Conservation (phyloP, 106 monocot genomes). For the Allium fistulosum region DNA sequence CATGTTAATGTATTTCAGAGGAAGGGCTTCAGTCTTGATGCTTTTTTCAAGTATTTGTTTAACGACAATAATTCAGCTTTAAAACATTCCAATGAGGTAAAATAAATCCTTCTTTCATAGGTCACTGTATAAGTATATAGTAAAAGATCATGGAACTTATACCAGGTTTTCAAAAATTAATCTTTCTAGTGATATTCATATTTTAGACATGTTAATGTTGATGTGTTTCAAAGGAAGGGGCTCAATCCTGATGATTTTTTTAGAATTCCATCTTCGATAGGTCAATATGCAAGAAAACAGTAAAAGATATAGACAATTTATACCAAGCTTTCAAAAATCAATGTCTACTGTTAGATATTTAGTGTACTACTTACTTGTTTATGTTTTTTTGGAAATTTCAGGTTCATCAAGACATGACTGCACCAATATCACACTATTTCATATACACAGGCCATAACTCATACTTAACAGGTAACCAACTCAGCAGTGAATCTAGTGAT, state of each 20-base stretch:
- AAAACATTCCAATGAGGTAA: background rate
- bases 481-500: conserved; percentile 52
- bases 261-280: background rate
- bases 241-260: background rate
- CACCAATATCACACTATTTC: conserved; percentile 57
- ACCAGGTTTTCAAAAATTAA: background rate
- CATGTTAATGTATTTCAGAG: conserved; percentile 9
- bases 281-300: too few relatives aligned
- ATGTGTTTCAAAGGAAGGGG: background rate
- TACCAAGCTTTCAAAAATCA: background rate
- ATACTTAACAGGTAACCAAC: conserved; percentile 52
- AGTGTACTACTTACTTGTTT: background rate
- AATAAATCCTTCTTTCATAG: too few relatives aligned
- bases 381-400: conserved; percentile 9
- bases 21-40: conserved; percentile 20
- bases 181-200: background rate
- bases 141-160: background rate
- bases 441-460: conserved; percentile 68
- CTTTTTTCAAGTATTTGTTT: conserved; percentile 30
- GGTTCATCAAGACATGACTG: conserved; percentile 54
- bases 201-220: background rate
- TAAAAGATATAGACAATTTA: too few relatives aligned
- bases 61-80: conserved; percentile 28
- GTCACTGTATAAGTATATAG: too few relatives aligned
- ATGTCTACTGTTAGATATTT: background rate